These are phyloP conservation scores for Microthlaspi erraticum DNA, from an alignment of 345 rosid genomes.

Conservation along the genomic window DNA sequence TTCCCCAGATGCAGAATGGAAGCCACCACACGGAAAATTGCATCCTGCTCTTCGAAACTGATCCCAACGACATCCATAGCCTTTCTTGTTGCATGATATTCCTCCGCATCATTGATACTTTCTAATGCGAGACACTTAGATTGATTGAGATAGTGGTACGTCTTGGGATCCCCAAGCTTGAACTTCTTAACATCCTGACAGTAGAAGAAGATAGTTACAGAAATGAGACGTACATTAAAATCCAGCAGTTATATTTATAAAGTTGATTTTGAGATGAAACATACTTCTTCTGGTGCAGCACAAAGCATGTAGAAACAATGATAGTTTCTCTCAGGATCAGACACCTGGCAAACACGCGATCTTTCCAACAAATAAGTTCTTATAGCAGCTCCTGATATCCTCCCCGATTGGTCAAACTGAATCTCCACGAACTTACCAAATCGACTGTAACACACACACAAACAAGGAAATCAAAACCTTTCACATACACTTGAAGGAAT, in stretches of 20 bases:
- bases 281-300: conserved; percentile 94
- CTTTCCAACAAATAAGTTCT: conserved; percentile 98
- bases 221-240: conserved; percentile 5
- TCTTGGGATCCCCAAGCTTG: conserved; percentile 83
- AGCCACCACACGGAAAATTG: conserved; percentile 90
- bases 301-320: conserved; percentile 99
- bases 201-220: conserved; percentile 21
- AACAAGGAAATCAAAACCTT: conserved; percentile 13
- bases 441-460: conserved; percentile 62
- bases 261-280: conserved; percentile 14
- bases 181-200: conserved; percentile 77
- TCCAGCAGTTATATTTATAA: neutral
- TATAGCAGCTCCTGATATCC: conserved; percentile 98
- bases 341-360: conserved; percentile 99
- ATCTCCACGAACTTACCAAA: conserved; percentile 99
- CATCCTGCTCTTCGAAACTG: conserved; percentile 88
- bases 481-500: neutral
- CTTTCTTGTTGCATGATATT: conserved; percentile 77
- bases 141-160: conserved; percentile 93
- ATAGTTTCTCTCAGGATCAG: conserved; percentile 98
- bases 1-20: conserved; percentile 96
- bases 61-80: conserved; percentile 99
- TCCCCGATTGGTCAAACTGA: conserved; percentile 87
- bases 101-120: conserved; percentile 80
- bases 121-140: conserved; percentile 90